Conservation (phyloP, 495 filamentous ascomycete genomes). For the Chaetomium fimeti region DNA sequence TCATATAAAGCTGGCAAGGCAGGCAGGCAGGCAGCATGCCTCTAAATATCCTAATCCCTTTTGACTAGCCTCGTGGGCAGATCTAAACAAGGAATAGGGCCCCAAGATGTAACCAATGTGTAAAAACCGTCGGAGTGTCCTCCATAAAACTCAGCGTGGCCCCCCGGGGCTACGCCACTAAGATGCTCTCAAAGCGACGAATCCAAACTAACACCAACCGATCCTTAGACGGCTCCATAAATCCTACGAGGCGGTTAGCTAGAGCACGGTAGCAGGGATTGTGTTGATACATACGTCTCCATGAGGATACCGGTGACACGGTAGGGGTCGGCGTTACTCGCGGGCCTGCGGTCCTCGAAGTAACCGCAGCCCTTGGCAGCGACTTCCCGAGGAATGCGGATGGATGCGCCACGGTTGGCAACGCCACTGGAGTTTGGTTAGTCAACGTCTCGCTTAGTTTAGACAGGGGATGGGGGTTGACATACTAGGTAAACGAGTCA, state of each 20-base stretch:
- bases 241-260: background rate
- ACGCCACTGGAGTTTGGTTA: slow-evolving; percentile 56
- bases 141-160: background rate
- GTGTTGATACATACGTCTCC: slow-evolving; percentile 27
- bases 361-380: slow-evolving; percentile 96
- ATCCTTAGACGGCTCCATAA: slow-evolving; percentile 9
- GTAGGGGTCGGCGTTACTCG: slow-evolving; percentile 95
- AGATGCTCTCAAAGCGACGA: slow-evolving; percentile 8
- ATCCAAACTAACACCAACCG: slow-evolving; percentile 4
- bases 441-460: background rate
- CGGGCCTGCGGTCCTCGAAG: slow-evolving; percentile 95
- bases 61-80: background rate
- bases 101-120: slow-evolving; percentile 1
- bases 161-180: background rate
- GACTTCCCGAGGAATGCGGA: slow-evolving; percentile 87
- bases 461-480: background rate
- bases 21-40: slow-evolving; percentile 5
- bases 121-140: background rate
- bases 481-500: slow-evolving; percentile 79
- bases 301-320: slow-evolving; percentile 46
- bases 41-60: slow-evolving; percentile 15
- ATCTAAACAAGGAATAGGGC: slow-evolving; percentile 1
- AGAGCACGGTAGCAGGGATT: slow-evolving; percentile 11
- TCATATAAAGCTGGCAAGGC: slow-evolving; percentile 3
- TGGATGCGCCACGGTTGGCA: slow-evolving; percentile 85